Base-by-base conservation (phyloP, 805 yeast species). In the Yarrowia yakushimensis region DNA sequence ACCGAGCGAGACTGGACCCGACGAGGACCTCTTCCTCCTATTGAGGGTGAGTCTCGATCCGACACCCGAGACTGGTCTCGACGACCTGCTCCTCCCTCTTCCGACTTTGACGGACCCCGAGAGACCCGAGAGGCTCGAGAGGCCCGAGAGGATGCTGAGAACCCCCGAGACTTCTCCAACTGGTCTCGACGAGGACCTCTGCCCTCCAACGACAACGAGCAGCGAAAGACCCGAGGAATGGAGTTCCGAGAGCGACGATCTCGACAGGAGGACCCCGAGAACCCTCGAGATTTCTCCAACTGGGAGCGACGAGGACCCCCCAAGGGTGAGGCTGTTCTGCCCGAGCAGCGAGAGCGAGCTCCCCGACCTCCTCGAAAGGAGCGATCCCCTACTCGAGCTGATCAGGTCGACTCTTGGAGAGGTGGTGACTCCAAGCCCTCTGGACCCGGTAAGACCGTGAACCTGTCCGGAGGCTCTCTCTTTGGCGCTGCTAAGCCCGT, bases 401-500 rank as follows among this genome's bases (percentile, higher is more conserved):
- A 67, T 33, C 28, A 41, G 36, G 62, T 52, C 11, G 68, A 73
- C 72, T 68, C 69, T 67, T 67, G 76, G 76, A 63, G 73, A 67
- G 74, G 71, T 67, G 77, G 68, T 63, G 64, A n/a, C n/a, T n/a
- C 66, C 66, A 68, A 70, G 33, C 48, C 48, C 39, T 39, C 48
- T 12, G 61, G 61, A 12, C 61, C 46, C 62, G 69, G 73, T 65
- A 70, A 45, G 31, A 55, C 61, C 28, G 61, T 55, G 37, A 28
- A 41, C 20, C 30, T 55, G 17, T 34, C 39, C n/a, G 61, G 61
- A 43, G 30, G 65, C 60, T 17, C 71, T 67, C 94, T 96, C 5
- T 90, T 90, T 76, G 96, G 96, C 0, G 76, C 81, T 4, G 97
- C 96, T 0, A 88, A 84, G 73, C 96, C 96, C 1, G 93, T 90